phyloP scores from a whole-genome alignment of 2,329 filamentous ascomycete species.

The Pseudogymnoascus sp. region DNA sequence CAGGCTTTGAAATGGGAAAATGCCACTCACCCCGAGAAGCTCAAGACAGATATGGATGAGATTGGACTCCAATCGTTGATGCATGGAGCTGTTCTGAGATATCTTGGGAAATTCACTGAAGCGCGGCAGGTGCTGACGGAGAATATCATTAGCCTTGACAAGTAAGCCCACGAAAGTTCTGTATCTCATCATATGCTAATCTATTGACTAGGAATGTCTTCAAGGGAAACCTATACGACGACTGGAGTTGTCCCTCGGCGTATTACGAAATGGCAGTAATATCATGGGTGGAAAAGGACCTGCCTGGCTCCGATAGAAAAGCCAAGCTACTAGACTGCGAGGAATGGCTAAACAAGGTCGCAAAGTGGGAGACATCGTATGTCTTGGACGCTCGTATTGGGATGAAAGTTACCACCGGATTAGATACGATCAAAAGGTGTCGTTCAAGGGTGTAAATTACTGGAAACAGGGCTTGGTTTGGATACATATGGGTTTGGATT shows the following conservation, averaged over 20 bases:
- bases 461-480: neutral
- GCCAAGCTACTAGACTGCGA: slow-evolving; percentile 53
- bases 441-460: slow-evolving; percentile 8
- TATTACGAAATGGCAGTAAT: slow-evolving; percentile 82
- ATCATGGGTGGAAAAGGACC: slow-evolving; percentile 60
- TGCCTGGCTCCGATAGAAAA: slow-evolving; percentile 27
- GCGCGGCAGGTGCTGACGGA: slow-evolving; percentile 56
- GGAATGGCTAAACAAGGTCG: slow-evolving; percentile 57
- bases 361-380: slow-evolving; percentile 64
- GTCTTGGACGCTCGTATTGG: slow-evolving; percentile 68
- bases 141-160: slow-evolving; percentile 57
- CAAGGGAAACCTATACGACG: slow-evolving; percentile 56
- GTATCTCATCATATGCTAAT: neutral
- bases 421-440: slow-evolving; percentile 49
- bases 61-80: slow-evolving; percentile 59
- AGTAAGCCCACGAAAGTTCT: slow-evolving; percentile 34
- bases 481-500: neutral
- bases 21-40: slow-evolving; percentile 40
- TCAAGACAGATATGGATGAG: slow-evolving; percentile 51
- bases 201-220: slow-evolving; percentile 29
- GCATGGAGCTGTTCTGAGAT: slow-evolving; percentile 57
- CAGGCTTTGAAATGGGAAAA: slow-evolving; percentile 57
- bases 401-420: slow-evolving; percentile 62
- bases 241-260: slow-evolving; percentile 65
- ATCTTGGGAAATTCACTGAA: slow-evolving; percentile 53